Evolutionary conservation across 1,284 basidiomycete species (phyloP), one percentile per base, ranked within the genome.

Genomic region (Chalciporus sp.): DNA sequence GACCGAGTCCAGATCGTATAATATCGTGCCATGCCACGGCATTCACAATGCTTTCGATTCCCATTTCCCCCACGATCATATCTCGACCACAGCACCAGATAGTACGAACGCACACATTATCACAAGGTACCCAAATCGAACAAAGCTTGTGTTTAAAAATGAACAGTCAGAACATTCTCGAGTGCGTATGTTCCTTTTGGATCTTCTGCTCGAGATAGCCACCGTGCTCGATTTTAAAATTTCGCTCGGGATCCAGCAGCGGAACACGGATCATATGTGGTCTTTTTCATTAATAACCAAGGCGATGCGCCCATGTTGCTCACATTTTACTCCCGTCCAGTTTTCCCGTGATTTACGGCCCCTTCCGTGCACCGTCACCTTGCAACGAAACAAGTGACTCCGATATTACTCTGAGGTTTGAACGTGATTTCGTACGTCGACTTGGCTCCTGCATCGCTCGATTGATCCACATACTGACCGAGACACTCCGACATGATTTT

Each of bases 401-500:
- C 12, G 33, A 49, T 45, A 42, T 41, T 29, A 52, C 48, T 14
- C 40, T 29, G 1, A 28, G 40, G 14, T 55, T 60, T 23, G 62
- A 58, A 56, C 60, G 62, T 63, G 62, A 62, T 53, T 47, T 55
- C 10, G 59, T 65, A 49, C 19, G 50, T 56, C 47, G 9, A 37
- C 19, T 12, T 45, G 35, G 33, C 28, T 14, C 28, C 27, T 14
- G 14, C 19, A 14, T 33, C 14, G 11, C n/a, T 12, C 53, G 3
- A 29, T 49, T 17, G 17, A 43, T 40, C 35, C 35, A 49, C 42
- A 41, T 27, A 17, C 17, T 16, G 44, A 23, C 8, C 26, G 8
- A 17, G 6, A 16, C 7, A 10, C 33, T 17, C 23, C 6, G 23
- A 6, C 3, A 14, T 31, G 33, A 29, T 29, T 42, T 26, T 7